Base-by-base conservation (phyloP, 106 monocot species). In the Apostasia ramifera region DNA sequence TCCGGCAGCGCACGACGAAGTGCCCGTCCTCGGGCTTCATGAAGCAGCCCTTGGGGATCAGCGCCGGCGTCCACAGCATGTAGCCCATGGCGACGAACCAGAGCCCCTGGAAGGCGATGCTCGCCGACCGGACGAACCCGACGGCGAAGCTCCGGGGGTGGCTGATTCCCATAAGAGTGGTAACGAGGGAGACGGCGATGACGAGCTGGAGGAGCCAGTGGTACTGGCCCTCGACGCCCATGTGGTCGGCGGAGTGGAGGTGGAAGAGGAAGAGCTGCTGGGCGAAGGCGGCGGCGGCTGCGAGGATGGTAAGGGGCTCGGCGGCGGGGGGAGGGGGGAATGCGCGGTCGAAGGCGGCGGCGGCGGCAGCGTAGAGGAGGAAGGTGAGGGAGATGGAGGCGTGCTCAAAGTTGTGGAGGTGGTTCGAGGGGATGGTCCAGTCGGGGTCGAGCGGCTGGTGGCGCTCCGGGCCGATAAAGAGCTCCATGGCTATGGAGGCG, bases 351-450 rank as follows among this genome's bases (percentile, higher is more conserved):
- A 93, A 50, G 66, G 67, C 53, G 40, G 83, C 47, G 55, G 88
- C 62, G 68, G 81, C 62, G 57, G 70, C 15, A 43, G 86, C 92
- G 73, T 84, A 93, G 75, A 80, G 6, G 53, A 88, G 66, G 77
- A 91, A 83, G 61, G 84, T 57, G 46, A 80, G 74, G 70, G 82
- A 91, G 63, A 93, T 93, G 79, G 88, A 85, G 7, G 92, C 76
- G 72, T 93, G 92, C 83, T 93, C 92, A 64, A 93, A 93, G 85
- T 88, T 93, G 79, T 93, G 92, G 60, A 93, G 83, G 77, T 93
- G 92, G 81, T 93, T 50, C 61, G 86, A 77, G 1, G 92, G 92
- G 78, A 93, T 93, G 74, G 92, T 74, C 55, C 81, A 81, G 69
- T 93, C 92, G 40, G 45, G 8, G 79, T 93, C 92, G 40, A 93